A percentile compares a stretch with the other conserved stretches of the same genome.
These are phyloP conservation scores for Metschnikowia koreensis DNA, from an alignment of 805 yeast species.

Conservation along the genomic window DNA sequence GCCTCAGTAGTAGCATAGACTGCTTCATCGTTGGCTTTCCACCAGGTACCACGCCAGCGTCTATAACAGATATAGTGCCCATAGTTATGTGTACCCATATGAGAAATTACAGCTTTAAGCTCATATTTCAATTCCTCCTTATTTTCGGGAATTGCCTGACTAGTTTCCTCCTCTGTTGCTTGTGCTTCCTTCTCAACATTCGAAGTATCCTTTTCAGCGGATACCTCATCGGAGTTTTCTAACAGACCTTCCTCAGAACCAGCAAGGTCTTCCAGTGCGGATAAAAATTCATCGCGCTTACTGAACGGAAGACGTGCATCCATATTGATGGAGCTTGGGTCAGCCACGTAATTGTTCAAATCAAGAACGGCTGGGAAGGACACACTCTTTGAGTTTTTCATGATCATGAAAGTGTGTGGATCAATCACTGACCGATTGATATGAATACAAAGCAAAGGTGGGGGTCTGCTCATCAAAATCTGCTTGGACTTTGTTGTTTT, in stretches of 20 bases:
- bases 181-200: slow-evolving; percentile 1
- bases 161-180: neutral
- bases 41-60: slow-evolving; percentile 82
- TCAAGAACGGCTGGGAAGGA: slow-evolving; percentile 69
- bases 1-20: slow-evolving; percentile 77
- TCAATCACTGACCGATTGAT: slow-evolving; percentile 93
- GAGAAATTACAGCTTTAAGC: slow-evolving; percentile 83
- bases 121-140: slow-evolving; percentile 43
- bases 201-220: neutral
- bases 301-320: slow-evolving; percentile 80
- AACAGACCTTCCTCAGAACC: neutral
- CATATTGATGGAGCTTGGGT: slow-evolving; percentile 64
- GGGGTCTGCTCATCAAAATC: slow-evolving; percentile 74
- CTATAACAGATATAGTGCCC: slow-evolving; percentile 96
- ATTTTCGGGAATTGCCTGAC: neutral
- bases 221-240: neutral
- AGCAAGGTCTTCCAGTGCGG: neutral
- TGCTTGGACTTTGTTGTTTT: slow-evolving; percentile 84
- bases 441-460: slow-evolving; percentile 79
- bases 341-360: slow-evolving; percentile 67
- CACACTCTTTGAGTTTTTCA: slow-evolving; percentile 83
- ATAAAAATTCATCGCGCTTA: slow-evolving; percentile 45
- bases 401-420: slow-evolving; percentile 74
- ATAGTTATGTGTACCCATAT: slow-evolving; percentile 93
- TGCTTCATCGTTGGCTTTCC: slow-evolving; percentile 91